Conservation (phyloP, 2,329 filamentous ascomycete species). For the Sarocladium oryzae region DNA sequence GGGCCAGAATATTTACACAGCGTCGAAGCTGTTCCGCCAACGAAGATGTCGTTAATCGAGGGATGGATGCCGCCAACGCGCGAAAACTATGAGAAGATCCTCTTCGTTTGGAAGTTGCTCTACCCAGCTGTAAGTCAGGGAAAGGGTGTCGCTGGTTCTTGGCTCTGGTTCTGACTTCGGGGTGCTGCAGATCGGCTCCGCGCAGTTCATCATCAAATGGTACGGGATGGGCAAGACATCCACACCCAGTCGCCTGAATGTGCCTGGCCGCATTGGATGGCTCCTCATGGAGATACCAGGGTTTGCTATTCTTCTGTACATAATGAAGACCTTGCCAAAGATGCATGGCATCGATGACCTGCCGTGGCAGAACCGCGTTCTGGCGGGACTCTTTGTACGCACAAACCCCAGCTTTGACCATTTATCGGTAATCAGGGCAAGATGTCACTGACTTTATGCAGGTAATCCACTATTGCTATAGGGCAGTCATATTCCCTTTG, state of each 20-base stretch:
- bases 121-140: slow-evolving; percentile 43
- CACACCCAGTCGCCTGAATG: slow-evolving; percentile 63
- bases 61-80: slow-evolving; percentile 52
- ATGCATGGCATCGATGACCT: slow-evolving; percentile 51
- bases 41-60: slow-evolving; percentile 39
- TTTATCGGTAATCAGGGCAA: no score
- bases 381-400: slow-evolving; percentile 62
- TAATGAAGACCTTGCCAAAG: slow-evolving; percentile 61
- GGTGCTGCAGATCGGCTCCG: slow-evolving; percentile 40
- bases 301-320: slow-evolving; percentile 71
- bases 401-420: slow-evolving; percentile 21
- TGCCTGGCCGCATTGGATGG: slow-evolving; percentile 88
- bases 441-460: no score
- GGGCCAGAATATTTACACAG: not conserved
- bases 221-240: slow-evolving; percentile 95
- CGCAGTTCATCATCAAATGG: slow-evolving; percentile 73
- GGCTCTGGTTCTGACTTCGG: not conserved
- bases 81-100: slow-evolving; percentile 49
- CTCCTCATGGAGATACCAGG: slow-evolving; percentile 80
- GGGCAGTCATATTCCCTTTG: slow-evolving; percentile 75
- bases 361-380: slow-evolving; percentile 72
- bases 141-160: not conserved
- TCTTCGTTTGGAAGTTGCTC: slow-evolving; percentile 44
- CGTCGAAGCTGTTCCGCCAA: not conserved
- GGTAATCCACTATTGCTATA: slow-evolving; percentile 84